Percentiles rank a stretch among this genome's conserved stretches.
phyloP scores from a whole-genome alignment of 495 filamentous ascomycete genomes.

The Cladorrhinum samala region DNA sequence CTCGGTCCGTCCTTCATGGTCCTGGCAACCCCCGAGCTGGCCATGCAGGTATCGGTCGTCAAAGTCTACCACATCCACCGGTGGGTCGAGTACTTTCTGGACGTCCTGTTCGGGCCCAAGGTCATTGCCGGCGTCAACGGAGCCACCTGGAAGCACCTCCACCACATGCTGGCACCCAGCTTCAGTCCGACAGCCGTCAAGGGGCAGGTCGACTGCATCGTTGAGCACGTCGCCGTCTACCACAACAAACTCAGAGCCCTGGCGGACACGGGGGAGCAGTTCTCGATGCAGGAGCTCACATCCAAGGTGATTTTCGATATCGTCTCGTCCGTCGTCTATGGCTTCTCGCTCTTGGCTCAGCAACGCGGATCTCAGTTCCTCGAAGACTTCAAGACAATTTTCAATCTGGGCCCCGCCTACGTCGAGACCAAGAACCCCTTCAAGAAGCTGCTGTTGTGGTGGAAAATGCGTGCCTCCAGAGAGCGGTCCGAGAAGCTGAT shows the following conservation, averaged over 20 bases:
- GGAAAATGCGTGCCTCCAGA: neutral
- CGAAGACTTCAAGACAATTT: neutral
- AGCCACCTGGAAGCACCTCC: constrained; percentile 19
- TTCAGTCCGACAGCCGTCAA: constrained; percentile 12
- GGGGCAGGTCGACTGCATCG: constrained; percentile 10
- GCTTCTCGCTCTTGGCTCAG: constrained; percentile 1
- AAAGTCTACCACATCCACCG: constrained; percentile 9
- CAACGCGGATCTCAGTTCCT: constrained; percentile 2
- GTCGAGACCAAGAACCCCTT: neutral
- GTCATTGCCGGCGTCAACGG: constrained; percentile 18
- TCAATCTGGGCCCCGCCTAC: neutral
- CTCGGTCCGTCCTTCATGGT: constrained; percentile 17
- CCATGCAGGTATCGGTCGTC: constrained; percentile 11
- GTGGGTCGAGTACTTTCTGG: constrained; percentile 2
- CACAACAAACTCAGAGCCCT: constrained; percentile 7
- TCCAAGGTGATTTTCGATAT: constrained; percentile 14
- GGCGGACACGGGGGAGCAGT: neutral
- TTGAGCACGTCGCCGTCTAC: constrained; percentile 14
- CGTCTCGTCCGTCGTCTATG: constrained; percentile 15
- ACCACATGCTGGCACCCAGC: constrained; percentile 20
- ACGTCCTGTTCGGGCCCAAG: constrained; percentile 1
- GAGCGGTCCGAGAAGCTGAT: neutral
- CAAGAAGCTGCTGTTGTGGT: neutral
- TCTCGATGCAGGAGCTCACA: constrained; percentile 4
- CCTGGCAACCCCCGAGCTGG: constrained; percentile 13